A percentile compares a stretch with the other conserved stretches of the same genome.
These are phyloP conservation scores for Schizosaccharomyces versatilis DNA, from an alignment of 1,139 yeast species.

Conservation along the genomic window DNA sequence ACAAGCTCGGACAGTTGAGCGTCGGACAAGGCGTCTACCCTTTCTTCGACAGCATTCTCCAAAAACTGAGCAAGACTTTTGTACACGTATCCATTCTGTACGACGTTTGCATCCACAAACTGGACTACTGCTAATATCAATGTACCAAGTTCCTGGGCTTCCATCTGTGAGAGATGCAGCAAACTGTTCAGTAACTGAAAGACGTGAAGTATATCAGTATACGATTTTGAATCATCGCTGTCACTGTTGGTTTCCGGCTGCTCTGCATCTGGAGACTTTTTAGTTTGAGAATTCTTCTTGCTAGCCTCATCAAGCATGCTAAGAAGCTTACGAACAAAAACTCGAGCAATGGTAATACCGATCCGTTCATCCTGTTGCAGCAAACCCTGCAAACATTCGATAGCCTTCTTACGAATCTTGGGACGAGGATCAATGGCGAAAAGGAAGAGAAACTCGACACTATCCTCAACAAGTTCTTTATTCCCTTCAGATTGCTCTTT, in stretches of 20 bases:
- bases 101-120: constrained; percentile 65
- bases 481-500: constrained; percentile 59
- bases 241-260: no score
- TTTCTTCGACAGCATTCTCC: constrained; percentile 51
- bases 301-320: no score
- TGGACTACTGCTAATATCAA: constrained; percentile 76
- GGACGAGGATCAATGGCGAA: constrained; percentile 77
- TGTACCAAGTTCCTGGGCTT: constrained; percentile 23
- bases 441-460: constrained; percentile 58
- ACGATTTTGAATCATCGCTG: neutral
- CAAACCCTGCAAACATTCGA: constrained; percentile 51
- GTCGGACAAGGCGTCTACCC: constrained; percentile 42
- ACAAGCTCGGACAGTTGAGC: constrained; percentile 61
- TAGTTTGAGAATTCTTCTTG: no score
- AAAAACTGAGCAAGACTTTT: constrained; percentile 58
- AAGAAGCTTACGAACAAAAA: no score
- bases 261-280: no score
- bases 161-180: constrained; percentile 5
- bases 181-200: constrained; percentile 5
- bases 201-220: constrained; percentile 5
- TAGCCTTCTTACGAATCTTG: constrained; percentile 86
- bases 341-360: no score
- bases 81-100: constrained; percentile 43
- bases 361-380: constrained; percentile 21
- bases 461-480: constrained; percentile 24